Conservation (phyloP, 352 stramenopile species). For the Phytopythium chamaehyphon region DNA sequence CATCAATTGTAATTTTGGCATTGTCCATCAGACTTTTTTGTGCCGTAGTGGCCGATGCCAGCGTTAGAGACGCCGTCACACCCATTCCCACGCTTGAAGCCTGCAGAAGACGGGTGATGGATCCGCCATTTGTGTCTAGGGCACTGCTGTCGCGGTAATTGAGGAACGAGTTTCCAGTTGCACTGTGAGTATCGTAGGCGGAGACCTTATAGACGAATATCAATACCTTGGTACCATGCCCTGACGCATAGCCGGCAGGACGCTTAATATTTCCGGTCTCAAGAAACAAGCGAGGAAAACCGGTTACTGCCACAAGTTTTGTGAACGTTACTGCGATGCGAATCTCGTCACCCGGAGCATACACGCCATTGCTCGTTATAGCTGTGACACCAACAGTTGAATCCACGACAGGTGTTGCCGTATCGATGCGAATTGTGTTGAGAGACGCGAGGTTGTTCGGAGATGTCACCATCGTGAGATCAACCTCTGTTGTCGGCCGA, state of each 20-base stretch:
- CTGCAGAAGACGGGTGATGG: slow-evolving; percentile 42
- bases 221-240: slow-evolving; percentile 53
- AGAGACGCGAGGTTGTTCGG: slow-evolving; percentile 41
- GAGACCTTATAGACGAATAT: slow-evolving; percentile 74
- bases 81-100: slow-evolving; percentile 1
- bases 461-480: slow-evolving; percentile 38
- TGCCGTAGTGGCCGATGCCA: slow-evolving; percentile 27
- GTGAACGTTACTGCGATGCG: slow-evolving; percentile 70
- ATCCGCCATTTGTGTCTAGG: slow-evolving; percentile 62
- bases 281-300: slow-evolving; percentile 66
- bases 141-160: slow-evolving; percentile 64
- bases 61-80: slow-evolving; percentile 11
- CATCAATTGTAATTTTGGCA: slow-evolving; percentile 50
- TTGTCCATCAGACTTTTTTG: slow-evolving; percentile 44
- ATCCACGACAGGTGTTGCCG: slow-evolving; percentile 49
- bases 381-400: slow-evolving; percentile 48
- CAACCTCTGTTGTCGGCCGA: slow-evolving; percentile 53
- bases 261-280: slow-evolving; percentile 70
- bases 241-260: slow-evolving; percentile 55
- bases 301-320: slow-evolving; percentile 60
- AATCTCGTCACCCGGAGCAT: slow-evolving; percentile 65
- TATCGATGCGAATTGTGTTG: slow-evolving; percentile 71
- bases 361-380: slow-evolving; percentile 44
- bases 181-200: slow-evolving; percentile 48
- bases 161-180: slow-evolving; percentile 36